These are phyloP conservation scores for Gaeumannomyces sp. DNA, from an alignment of 2,329 filamentous ascomycete species.

Conservation along the genomic window DNA sequence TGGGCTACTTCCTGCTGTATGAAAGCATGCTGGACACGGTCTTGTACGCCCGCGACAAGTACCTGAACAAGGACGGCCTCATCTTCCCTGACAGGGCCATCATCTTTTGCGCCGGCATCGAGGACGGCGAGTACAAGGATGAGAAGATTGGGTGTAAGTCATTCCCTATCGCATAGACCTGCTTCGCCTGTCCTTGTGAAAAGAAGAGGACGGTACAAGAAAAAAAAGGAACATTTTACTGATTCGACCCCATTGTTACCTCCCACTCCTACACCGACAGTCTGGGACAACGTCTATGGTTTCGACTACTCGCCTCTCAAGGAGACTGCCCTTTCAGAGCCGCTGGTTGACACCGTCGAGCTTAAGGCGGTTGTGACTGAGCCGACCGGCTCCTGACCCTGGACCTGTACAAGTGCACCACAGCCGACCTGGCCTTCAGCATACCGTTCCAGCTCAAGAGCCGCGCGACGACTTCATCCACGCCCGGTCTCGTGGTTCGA, in stretches of 20 bases:
- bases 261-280: conserved; percentile 40
- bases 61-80: conserved; percentile 76
- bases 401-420: conserved; percentile 86
- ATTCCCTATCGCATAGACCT: too few species aligned
- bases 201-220: background rate
- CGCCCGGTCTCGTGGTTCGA: conserved; percentile 96
- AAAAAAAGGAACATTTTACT: background rate
- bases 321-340: conserved; percentile 86
- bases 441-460: conserved; percentile 69
- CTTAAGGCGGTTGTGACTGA: conserved; percentile 96
- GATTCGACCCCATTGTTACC: background rate
- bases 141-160: conserved; percentile 97
- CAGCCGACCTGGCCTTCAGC: conserved; percentile 77
- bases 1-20: conserved; percentile 98
- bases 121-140: conserved; percentile 99
- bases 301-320: conserved; percentile 96
- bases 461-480: conserved; percentile 93
- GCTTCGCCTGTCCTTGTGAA: background rate
- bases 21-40: conserved; percentile 99
- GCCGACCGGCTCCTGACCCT: conserved; percentile 76
- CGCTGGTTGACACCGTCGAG: conserved; percentile 95
- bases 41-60: conserved; percentile 89
- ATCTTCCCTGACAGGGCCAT: conserved; percentile 99
- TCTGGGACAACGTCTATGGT: conserved; percentile 99
- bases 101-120: conserved; percentile 93